phyloP scores from a whole-genome alignment of 305 asterid genomes.

The Plantago lanceolata region DNA sequence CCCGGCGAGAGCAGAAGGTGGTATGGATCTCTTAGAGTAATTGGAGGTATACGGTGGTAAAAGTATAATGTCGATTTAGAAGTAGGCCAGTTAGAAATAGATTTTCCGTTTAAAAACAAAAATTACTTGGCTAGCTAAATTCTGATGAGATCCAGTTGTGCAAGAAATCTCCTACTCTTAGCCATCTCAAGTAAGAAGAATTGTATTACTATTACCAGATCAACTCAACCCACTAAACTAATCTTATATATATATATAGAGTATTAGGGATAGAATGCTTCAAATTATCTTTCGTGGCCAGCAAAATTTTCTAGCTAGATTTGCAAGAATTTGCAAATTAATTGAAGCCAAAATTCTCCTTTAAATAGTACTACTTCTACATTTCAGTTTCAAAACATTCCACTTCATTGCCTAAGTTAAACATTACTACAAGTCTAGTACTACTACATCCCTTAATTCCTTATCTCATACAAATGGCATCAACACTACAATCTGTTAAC shows the following conservation, averaged over 20 bases:
- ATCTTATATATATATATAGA: too few relatives aligned
- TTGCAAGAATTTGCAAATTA: neutral
- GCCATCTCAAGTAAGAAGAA: neutral
- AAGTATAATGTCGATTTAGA: too few relatives aligned
- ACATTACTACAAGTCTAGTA: neutral
- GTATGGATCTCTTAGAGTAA: too few relatives aligned
- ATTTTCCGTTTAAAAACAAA: too few relatives aligned
- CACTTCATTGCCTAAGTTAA: neutral
- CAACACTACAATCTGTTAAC: conserved; percentile 1
- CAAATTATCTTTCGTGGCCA: conserved; percentile 3
- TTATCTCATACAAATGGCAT: conserved; percentile 21
- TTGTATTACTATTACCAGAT: neutral
- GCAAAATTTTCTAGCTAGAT: neutral
- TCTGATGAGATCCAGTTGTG: neutral
- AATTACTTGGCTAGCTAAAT: too few relatives aligned
- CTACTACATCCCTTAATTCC: neutral
- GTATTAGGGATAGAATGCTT: neutral
- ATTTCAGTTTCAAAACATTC: neutral
- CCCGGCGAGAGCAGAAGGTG: too few relatives aligned
- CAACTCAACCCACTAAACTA: neutral
- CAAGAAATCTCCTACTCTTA: neutral
- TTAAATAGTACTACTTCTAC: conserved; percentile 16
- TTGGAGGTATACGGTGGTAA: too few relatives aligned
- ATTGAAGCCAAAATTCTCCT: conserved; percentile 1
- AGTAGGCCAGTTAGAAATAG: too few relatives aligned